Base-by-base conservation (phyloP, 306 rosid species). In the Vigna trinervia region DNA sequence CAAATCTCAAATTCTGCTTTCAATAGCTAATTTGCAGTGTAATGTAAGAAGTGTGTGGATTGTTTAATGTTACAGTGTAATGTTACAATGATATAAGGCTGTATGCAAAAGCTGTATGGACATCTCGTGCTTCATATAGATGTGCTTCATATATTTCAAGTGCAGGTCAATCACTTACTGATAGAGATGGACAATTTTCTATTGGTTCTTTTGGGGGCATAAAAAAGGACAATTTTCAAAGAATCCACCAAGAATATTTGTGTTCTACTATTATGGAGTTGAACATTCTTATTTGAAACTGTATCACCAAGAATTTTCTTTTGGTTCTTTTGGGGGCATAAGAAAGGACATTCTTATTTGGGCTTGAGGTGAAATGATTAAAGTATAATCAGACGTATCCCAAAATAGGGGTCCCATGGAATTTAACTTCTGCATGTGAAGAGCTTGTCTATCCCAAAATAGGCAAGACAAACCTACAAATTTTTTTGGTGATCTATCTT, bases 361-460 rank as follows among this genome's bases (percentile, higher is more conserved):
- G 82, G 71, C 75, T 81, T 82, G 69, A 30, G 45, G 68, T 64
- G 19, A 80, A 71, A 52, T 65, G 60, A 74, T 78, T 72, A 78
- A 84, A 87, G 87, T 81, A 36, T 71, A 47, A 53, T 81, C 43
- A 72, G 81, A 84, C 69, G 59, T 56, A 32, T 84, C 84, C 82
- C 79, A 57, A 68, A 34, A 56, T 73, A 48, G 4, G 69, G 89
- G 82, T 63, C 80, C 89, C 83, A 51, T 75, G 38, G 23, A 59
- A 38, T 78, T 62, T 12, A 80, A n/a, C 46, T 64, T 74, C 12
- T 48, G 47, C 83, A 78, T 78, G 83, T 82, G 85, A 82, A 52
- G 85, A 63, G 72, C 50, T 69, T 0, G 20, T 30, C 70, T 64
- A 61, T 26, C 47, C 32, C 2, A 3, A 11, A 63, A 62, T 23